These are phyloP conservation scores for Suhomyces ambrosiae DNA, from an alignment of 1,139 yeast genomes.

Conservation along the genomic window DNA sequence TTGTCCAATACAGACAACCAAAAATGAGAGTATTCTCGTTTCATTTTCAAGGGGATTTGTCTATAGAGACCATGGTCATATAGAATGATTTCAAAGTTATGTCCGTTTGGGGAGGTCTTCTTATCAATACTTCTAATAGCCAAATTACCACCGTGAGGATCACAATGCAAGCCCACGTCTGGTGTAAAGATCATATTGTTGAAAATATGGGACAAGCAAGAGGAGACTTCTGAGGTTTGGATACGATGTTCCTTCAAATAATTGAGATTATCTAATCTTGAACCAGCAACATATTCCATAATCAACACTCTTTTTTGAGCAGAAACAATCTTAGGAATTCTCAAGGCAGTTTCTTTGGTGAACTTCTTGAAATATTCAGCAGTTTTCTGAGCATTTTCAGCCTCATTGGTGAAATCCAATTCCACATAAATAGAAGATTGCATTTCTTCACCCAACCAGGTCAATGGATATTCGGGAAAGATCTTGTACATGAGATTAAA, in stretches of 20 bases:
- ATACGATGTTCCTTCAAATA: constrained; percentile 66
- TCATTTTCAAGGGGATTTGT: constrained; percentile 73
- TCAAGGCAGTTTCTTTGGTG: constrained; percentile 66
- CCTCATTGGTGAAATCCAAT: constrained; percentile 84
- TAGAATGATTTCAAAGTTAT: constrained; percentile 86
- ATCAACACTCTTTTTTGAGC: constrained; percentile 73
- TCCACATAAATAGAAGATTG: constrained; percentile 85
- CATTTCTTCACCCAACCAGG: constrained; percentile 93
- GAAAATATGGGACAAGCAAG: constrained; percentile 86
- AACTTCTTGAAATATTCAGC: constrained; percentile 62
- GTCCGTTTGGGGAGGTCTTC: constrained; percentile 38
- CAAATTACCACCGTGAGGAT: constrained; percentile 96
- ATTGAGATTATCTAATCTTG: constrained; percentile 74
- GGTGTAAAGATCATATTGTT: constrained; percentile 96
- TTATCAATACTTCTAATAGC: constrained; percentile 63
- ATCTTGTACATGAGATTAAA: constrained; percentile 72
- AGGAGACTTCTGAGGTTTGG: constrained; percentile 74
- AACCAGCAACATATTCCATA: constrained; percentile 87
- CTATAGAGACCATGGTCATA: constrained; percentile 96
- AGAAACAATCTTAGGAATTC: constrained; percentile 72
- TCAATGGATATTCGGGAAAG: constrained; percentile 91
- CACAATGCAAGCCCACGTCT: constrained; percentile 90
- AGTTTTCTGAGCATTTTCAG: constrained; percentile 73
- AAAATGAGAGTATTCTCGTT: constrained; percentile 83
- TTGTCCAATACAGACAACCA: constrained; percentile 88